Conservation (phyloP, 1,139 yeast genomes). For the Geotrichum carabidarum region DNA sequence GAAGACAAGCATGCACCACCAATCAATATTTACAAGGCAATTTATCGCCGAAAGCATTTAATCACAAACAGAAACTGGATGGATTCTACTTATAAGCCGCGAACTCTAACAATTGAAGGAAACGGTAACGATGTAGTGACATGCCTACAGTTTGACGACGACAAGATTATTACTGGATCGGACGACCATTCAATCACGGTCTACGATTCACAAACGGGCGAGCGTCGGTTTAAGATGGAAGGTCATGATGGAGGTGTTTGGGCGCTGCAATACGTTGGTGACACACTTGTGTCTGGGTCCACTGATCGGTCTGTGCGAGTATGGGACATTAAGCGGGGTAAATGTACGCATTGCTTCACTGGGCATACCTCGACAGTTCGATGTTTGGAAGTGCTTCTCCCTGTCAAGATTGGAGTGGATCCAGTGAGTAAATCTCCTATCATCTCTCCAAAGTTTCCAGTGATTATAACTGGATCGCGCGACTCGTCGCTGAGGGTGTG, state of each 20-base stretch:
- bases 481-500: conserved; percentile 87
- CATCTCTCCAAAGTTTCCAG: conserved; percentile 57
- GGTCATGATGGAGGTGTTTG: conserved; percentile 99
- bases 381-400: conserved; percentile 78
- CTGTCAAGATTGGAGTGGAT: conserved; percentile 38
- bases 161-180: conserved; percentile 86
- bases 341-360: conserved; percentile 76
- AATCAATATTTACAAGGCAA: conserved; percentile 46
- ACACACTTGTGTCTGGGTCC: conserved; percentile 77
- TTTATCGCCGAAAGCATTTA: conserved; percentile 62
- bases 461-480: conserved; percentile 80
- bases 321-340: conserved; percentile 75
- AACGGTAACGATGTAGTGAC: conserved; percentile 84
- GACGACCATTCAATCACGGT: conserved; percentile 81
- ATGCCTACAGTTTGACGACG: conserved; percentile 88
- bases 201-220: conserved; percentile 72
- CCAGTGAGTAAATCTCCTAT: conserved; percentile 50
- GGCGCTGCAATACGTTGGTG: conserved; percentile 88
- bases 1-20: conserved; percentile 19
- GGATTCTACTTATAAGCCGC: conserved; percentile 66
- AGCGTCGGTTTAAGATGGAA: conserved; percentile 45
- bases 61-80: conserved; percentile 71
- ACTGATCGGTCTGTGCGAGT: conserved; percentile 88
- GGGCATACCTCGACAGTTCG: conserved; percentile 93
- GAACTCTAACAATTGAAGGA: conserved; percentile 63